A percentile compares a stretch with the other conserved stretches of the same genome.
Conservation (phyloP, 371 early-diverging fungal species). For the Mucor saturninus region DNA sequence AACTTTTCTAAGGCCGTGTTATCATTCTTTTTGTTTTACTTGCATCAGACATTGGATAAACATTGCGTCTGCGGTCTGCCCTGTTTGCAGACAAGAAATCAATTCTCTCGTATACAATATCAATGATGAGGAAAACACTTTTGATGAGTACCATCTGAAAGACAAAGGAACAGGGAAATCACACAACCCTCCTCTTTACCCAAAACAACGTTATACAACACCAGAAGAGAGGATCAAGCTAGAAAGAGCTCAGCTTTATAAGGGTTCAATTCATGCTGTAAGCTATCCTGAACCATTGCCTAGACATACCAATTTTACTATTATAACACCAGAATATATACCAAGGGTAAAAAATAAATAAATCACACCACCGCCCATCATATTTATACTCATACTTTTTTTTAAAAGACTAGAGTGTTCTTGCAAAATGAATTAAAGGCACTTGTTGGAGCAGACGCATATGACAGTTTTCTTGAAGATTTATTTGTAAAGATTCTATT, state of each 20-base stretch:
- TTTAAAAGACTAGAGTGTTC: constrained; percentile 31
- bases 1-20: constrained; percentile 63
- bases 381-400: neutral
- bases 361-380: neutral
- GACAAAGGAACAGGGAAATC: constrained; percentile 26
- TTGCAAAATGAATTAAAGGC: constrained; percentile 37
- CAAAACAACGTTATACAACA: constrained; percentile 4
- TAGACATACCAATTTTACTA: constrained; percentile 16
- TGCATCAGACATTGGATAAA: constrained; percentile 69
- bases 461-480: constrained; percentile 34
- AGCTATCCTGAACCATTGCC: constrained; percentile 33
- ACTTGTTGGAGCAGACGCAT: constrained; percentile 24
- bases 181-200: constrained; percentile 37
- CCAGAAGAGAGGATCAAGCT: constrained; percentile 24
- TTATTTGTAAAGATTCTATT: constrained; percentile 38
- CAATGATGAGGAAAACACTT: constrained; percentile 38
- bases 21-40: constrained; percentile 65
- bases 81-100: constrained; percentile 58
- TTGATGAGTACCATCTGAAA: constrained; percentile 46
- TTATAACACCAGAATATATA: constrained; percentile 41
- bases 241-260: constrained; percentile 33
- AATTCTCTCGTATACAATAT: constrained; percentile 44
- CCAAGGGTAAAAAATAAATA: constrained; percentile 31
- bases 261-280: neutral
- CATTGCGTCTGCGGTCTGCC: constrained; percentile 50